Evolutionary conservation across 306 rosid species (phyloP), one percentile per base, ranked within the genome.

Genomic region (Quercus wislizeni): DNA sequence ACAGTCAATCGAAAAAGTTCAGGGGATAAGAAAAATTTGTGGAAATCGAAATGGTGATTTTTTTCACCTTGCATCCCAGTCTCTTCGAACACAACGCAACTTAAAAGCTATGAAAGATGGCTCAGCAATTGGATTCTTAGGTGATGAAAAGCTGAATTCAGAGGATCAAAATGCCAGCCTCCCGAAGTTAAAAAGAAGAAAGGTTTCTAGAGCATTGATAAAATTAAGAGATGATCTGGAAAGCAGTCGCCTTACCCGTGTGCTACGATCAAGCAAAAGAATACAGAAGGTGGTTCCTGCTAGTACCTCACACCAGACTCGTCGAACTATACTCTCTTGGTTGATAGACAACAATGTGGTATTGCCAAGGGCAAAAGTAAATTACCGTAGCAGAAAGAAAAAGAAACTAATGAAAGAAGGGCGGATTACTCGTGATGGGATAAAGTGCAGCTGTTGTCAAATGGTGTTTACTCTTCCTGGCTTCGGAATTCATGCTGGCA

Each of bases 361-460:
- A 77, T 78, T 88, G 81, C 93, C 97, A 43, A 86, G 99, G 88
- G 85, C 84, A 55, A 92, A 90, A 81, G 97, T 92, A 73, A 71
- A 56, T 63, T 91, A 85, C 71, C 49, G 70, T 67, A 73, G 59
- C 52, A 84, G 76, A 75, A 81, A 83, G 73, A 83, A 69, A 19
- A 6, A 31, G 21, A 58, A 6, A 80, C 54, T 86, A 46, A 52
- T 31, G 76, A 77, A 74, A 56, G 87, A 80, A 59, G 97, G 98
- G 76, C 78, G 85, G 85, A 81, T 94, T 85, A 86, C 83, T 83
- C 83, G 84, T 1, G 76, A 87, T 52, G 99, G 99, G 74, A 91
- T 94, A 82, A 92, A 86, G 85, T 94, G 97, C 82, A 76, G 74
- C 79, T 94, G 99, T 83, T 94, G 99, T 64, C 67, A 12, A 51